Base-by-base conservation (phyloP, 257 asterid species). In the Solanum habrochaites region DNA sequence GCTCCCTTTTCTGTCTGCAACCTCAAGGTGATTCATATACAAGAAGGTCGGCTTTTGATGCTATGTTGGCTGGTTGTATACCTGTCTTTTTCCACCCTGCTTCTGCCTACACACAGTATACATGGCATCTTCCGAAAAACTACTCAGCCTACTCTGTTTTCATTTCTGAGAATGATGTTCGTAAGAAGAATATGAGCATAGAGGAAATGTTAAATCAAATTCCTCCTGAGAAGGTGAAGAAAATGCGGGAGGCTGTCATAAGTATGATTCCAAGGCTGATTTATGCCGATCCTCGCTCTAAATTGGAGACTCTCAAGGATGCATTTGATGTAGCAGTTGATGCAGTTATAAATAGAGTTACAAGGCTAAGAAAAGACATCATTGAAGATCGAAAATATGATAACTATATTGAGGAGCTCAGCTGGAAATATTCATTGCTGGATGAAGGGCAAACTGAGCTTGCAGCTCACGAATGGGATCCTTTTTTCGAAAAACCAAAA, bases 1-100 rank as follows among this genome's bases (percentile, higher is more conserved):
- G 91, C 90, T 94, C 99, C 3, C 88, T 87, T 83, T 96, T 96
- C 91, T 96, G 99, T 86, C 88, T 96, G 45, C 99, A 96, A 87
- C 99, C 99, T 72, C 97, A 91, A 86, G 99, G 99, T 1, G 99
- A 96, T 88, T 95, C 99, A 2, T 96, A 90, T 56, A 95, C 99
- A 4, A 93, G 99, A 87, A 92, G 99, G 92, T 96, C 99, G 4
- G 96, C 99, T 2, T 96, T 96, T 80, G 99, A 96, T 85, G 90
- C 98, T 35, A 94, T 96, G 89, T 88, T 96, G 80, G 98, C 99
- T 1, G 99, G 99, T 71, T 96, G 99, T 87, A 95, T 96, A 89
- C 99, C 99, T 0, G 98, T 96, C 56, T 96, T 96, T 78, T 96
- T 91, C 90, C 99, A 96, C 72, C 99, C 99, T 0, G 98, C 89